Base-by-base conservation (phyloP, 2,329 filamentous ascomycete species). In the Colletotrichum karsti region DNA sequence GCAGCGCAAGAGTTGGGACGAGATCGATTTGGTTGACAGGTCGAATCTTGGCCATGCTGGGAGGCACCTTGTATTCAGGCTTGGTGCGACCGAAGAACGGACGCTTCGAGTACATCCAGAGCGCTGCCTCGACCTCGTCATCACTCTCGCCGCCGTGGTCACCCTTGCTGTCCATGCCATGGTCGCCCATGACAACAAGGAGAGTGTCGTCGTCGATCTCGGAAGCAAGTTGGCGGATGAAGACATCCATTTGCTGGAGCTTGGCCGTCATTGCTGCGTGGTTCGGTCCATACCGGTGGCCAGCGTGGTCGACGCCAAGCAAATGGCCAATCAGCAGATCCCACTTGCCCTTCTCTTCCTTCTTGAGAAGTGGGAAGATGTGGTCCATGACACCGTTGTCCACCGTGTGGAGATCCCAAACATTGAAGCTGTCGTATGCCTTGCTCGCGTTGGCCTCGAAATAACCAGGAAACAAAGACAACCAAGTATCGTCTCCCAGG, bases 121-220 rank as follows among this genome's bases (percentile, higher is more conserved):
- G 80, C 2, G 96, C 94, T 63, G 96, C 94, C 79, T 99, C 91
- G 7, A 99, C 89, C 78, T 99, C 96, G 71, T 98, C 94, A 73
- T 98, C 93, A 33, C 95, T 98, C 82, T 99, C 96, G 61, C 96
- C 96, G n/a, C 96, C 96, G 76, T 99, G 96, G 72, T 99, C 96
- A 18, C 96, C 96, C 82, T 99, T 98, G 69, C 88, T 85, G 78
- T 99, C 96, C 96, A 99, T 99, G 10, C 96, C 96, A 76, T 99
- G 96, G 77, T 99, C 96, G n/a, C 96, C 96, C 94, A 99, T 97
- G 13, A 99, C 93, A 20, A 99, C 90, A 37, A 99, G 83, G 22
- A 99, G 83, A 0, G 96, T 99, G 62, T 93, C 84, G 59, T 98
- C 92, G 73, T 97, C 95, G 18, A 99, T 83, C 4, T 83, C 83